Conservation (phyloP, 1,139 yeast species). For the Kodamaea sp. region DNA sequence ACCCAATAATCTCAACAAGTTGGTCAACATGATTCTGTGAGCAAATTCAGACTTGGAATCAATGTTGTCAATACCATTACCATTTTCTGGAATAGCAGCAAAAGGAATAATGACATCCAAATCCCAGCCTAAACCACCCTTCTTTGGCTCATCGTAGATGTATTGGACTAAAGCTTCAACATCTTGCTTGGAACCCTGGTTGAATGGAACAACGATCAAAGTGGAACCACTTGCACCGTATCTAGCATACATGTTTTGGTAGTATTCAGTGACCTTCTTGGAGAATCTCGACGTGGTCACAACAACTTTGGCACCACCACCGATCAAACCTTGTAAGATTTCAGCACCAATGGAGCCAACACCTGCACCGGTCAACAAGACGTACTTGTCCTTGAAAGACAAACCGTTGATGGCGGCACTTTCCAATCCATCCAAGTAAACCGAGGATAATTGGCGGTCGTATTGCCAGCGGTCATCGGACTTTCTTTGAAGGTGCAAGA, state of each 20-base stretch:
- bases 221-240: conserved; percentile 91
- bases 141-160: conserved; percentile 78
- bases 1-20: conserved; percentile 89
- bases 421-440: conserved; percentile 87
- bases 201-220: conserved; percentile 94
- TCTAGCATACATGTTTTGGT: conserved; percentile 90
- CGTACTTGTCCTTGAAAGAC: conserved; percentile 84
- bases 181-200: conserved; percentile 95
- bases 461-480: conserved; percentile 79
- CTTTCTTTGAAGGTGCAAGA: conserved; percentile 87
- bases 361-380: conserved; percentile 97
- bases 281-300: conserved; percentile 97
- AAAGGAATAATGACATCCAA: conserved; percentile 94
- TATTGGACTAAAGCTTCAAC: conserved; percentile 81
- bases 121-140: conserved; percentile 97
- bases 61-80: conserved; percentile 88
- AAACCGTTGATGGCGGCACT: conserved; percentile 91
- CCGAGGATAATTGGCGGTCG: conserved; percentile 74
- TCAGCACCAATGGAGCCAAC: conserved; percentile 99
- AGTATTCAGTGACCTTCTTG: conserved; percentile 90
- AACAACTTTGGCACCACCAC: conserved; percentile 97
- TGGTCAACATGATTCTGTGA: conserved; percentile 97
- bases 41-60: conserved; percentile 97
- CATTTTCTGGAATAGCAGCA: conserved; percentile 98
- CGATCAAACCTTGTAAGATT: conserved; percentile 86